Evolutionary conservation across 495 filamentous ascomycete species (phyloP), one percentile per base, ranked within the genome.

Genomic region (Penicillium paradoxum): DNA sequence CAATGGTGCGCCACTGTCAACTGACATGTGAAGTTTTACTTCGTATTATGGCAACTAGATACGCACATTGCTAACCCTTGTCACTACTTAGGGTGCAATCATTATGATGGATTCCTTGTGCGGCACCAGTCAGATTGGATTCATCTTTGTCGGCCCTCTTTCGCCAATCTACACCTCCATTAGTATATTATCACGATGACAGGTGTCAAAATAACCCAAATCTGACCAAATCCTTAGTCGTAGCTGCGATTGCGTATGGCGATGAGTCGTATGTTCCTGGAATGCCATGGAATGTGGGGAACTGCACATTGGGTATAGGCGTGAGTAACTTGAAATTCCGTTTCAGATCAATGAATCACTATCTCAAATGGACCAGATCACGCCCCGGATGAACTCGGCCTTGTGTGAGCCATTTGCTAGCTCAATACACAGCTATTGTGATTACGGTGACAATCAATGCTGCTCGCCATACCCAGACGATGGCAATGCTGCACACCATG

Each of bases 101-200:
- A 43, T 54, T 29, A 43, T 64, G 55, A 66, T 69, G 63, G 58
- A 65, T 30, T 62, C 53, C 6, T 47, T 67, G n/a, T 67, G 64
- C 22, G 64, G 64, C 15, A 62, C 62, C n/a, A 65, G 64, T 41
- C 54, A 59, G 19, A 18, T 59, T 17, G 56, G 59, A 52, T 48
- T 67, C 0, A 29, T 38, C 21, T 32, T 40, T 6, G 57, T 67
- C 25, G 15, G 45, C 2, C 54, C 56, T 9, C 40, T 67, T 22
- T 51, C 60, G 38, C 56, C 49, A 18, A 27, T 27, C 9, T 67
- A 58, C 39, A 62, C 53, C 49, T 27, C 37, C 9, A 60, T 42
- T 39, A 55, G 64, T 65, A 54, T 40, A 48, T n/a, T 14, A 27
- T 19, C n/a, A 14, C 36, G 22, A 41, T n/a, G 13, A 17, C 14